A percentile compares a stretch with the other conserved stretches of the same genome.
These are phyloP conservation scores for Trametes coccinea DNA, from an alignment of 768 basidiomycete species.

Conservation along the genomic window DNA sequence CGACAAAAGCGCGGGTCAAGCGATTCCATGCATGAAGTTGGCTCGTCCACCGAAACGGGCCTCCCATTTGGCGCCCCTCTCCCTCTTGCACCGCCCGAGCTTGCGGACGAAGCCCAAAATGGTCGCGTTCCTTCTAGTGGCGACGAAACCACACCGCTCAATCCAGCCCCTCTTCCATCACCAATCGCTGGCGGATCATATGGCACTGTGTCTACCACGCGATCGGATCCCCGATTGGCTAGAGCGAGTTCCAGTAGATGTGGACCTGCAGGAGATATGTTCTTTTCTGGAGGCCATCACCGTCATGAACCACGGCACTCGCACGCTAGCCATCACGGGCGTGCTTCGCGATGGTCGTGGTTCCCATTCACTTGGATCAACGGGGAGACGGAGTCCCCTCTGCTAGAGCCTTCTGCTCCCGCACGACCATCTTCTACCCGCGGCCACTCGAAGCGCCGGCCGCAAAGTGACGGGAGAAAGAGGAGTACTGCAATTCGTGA, in stretches of 20 bases:
- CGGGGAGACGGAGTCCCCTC: not conserved
- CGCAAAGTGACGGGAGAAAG: not conserved
- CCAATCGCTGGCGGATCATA: not conserved
- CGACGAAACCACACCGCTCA: not conserved
- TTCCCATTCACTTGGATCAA: slow-evolving; percentile 11
- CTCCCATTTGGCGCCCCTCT: slow-evolving; percentile 16
- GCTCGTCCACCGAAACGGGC: not conserved
- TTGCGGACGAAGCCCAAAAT: not conserved
- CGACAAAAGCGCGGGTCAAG: not conserved
- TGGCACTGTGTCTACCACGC: not conserved
- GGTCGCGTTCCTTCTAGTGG: not conserved
- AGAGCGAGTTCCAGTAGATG: slow-evolving; percentile 1
- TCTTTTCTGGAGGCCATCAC: slow-evolving; percentile 32
- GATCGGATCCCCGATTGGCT: not conserved
- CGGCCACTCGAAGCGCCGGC: not conserved
- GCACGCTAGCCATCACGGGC: slow-evolving; percentile 26
- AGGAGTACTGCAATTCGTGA: too few species aligned
- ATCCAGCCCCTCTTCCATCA: not conserved
- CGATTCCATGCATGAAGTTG: not conserved
- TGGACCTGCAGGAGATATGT: slow-evolving; percentile 12
- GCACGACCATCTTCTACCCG: not conserved
- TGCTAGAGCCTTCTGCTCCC: not conserved
- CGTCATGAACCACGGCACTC: slow-evolving; percentile 28
- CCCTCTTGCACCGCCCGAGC: slow-evolving; percentile 19
- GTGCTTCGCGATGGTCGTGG: slow-evolving; percentile 21